Percentiles rank a stretch among this genome's conserved stretches.
Evolutionary conservation across 169 alveolate species (phyloP).

Genomic region (Babesia bigemina): DNA sequence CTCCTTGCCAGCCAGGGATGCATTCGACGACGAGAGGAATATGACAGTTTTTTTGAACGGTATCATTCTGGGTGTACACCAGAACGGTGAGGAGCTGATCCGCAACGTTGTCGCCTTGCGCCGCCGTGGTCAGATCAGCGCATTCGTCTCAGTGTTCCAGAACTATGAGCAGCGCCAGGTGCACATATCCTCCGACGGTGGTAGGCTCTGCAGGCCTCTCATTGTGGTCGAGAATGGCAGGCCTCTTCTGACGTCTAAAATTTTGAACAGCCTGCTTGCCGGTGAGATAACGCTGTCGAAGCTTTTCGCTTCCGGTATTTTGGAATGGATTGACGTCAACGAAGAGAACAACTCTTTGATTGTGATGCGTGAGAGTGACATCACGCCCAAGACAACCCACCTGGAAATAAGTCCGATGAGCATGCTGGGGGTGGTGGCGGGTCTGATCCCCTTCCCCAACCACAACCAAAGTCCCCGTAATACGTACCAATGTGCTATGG

Average conservation of each 20-base stretch:
- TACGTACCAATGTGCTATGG: conserved; percentile 99
- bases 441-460: conserved; percentile 99
- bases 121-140: conserved; percentile 94
- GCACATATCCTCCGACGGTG: conserved; percentile 98
- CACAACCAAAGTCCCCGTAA: conserved; percentile 99
- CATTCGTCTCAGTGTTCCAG: conserved; percentile 94
- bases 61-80: conserved; percentile 91
- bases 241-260: conserved; percentile 73
- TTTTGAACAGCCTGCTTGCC: conserved; percentile 58
- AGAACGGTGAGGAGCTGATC: conserved; percentile 87
- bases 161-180: conserved; percentile 90
- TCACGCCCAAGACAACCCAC: conserved; percentile 94
- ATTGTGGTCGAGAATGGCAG: conserved; percentile 94
- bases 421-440: conserved; percentile 97
- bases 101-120: conserved; percentile 89
- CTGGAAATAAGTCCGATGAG: conserved; percentile 98
- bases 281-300: conserved; percentile 80
- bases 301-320: conserved; percentile 83
- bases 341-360: conserved; percentile 97
- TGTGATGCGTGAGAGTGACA: conserved; percentile 90
- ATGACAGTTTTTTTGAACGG: conserved; percentile 93
- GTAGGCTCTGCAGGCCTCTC: conserved; percentile 97
- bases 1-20: conserved; percentile 71
- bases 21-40: conserved; percentile 72
- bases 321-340: conserved; percentile 99